phyloP scores from a whole-genome alignment of 139 green algal genomes.

The Picochlorum sp. region DNA sequence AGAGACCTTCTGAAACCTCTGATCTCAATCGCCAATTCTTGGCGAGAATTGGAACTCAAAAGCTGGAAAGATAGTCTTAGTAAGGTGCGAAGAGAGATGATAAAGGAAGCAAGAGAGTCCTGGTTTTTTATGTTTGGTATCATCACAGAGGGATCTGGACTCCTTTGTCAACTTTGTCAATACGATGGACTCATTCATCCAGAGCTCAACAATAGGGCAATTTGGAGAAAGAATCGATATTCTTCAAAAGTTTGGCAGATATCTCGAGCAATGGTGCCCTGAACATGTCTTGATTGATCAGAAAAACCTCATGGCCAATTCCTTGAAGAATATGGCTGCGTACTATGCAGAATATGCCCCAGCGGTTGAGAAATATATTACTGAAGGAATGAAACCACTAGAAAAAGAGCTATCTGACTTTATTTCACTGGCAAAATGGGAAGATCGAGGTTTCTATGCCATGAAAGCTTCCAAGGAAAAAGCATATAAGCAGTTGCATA shows the following conservation, averaged over 20 bases:
- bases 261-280: constrained; percentile 11
- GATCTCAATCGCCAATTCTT: constrained; percentile 68
- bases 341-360: constrained; percentile 83
- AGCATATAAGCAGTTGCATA: constrained; percentile 80
- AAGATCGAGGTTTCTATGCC: constrained; percentile 90
- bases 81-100: not conserved
- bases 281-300: no score
- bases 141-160: constrained; percentile 25
- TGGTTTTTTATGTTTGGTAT: constrained; percentile 92
- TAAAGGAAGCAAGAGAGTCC: constrained; percentile 38
- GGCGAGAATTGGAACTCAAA: constrained; percentile 82
- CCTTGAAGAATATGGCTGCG: constrained; percentile 58
- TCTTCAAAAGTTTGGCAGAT: constrained; percentile 47
- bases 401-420: constrained; percentile 89
- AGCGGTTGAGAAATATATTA: constrained; percentile 42
- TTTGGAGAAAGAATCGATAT: constrained; percentile 70
- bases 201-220: constrained; percentile 77
- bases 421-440: constrained; percentile 91
- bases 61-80: constrained; percentile 69
- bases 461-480: constrained; percentile 72
- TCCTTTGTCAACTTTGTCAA: constrained; percentile 18
- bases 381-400: constrained; percentile 43
- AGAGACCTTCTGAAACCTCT: constrained; percentile 48
- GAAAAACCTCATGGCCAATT: not conserved
- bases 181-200: constrained; percentile 82